Percentiles rank a stretch among this genome's conserved stretches.
Conservation (phyloP, 257 asterid genomes). For the Gentiana macrophylla region DNA sequence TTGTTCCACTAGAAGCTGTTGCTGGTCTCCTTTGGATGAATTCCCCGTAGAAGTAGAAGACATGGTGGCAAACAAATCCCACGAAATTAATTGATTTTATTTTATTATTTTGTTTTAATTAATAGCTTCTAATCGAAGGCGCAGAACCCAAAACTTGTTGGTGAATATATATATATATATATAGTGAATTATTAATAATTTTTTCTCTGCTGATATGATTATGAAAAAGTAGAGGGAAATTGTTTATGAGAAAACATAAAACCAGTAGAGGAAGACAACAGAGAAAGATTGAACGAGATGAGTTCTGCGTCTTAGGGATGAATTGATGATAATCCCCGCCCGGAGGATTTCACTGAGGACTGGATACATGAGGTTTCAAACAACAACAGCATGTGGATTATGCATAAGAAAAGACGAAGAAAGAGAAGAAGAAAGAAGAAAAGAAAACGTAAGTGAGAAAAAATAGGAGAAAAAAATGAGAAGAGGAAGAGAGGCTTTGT, state of each 20-base stretch:
- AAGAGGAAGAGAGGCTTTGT: slow-evolving; percentile 49
- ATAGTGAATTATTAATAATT: not conserved
- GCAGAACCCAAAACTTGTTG: slow-evolving; percentile 9
- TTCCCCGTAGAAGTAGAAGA: slow-evolving; percentile 60
- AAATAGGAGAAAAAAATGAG: slow-evolving; percentile 8
- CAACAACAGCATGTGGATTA: slow-evolving; percentile 27
- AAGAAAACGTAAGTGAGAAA: slow-evolving; percentile 13
- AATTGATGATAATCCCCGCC: slow-evolving; percentile 52
- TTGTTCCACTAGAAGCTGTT: slow-evolving; percentile 35
- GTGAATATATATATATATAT: no score
- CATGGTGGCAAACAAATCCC: slow-evolving; percentile 24
- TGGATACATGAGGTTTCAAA: slow-evolving; percentile 52
- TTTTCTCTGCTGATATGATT: not conserved
- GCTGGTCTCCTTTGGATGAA: slow-evolving; percentile 44
- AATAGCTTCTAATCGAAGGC: not conserved
- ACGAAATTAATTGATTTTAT: not conserved
- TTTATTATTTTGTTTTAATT: no score
- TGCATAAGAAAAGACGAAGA: slow-evolving; percentile 6
- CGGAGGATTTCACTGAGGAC: slow-evolving; percentile 67
- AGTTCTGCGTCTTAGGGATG: slow-evolving; percentile 57
- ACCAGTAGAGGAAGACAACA: slow-evolving; percentile 92
- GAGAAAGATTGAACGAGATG: slow-evolving; percentile 96
- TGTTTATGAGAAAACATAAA: slow-evolving; percentile 65
- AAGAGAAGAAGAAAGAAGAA: not conserved
- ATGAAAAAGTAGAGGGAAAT: not conserved